Evolutionary conservation across 768 basidiomycete genomes (phyloP).

Genomic region (Panellus pusillus): DNA sequence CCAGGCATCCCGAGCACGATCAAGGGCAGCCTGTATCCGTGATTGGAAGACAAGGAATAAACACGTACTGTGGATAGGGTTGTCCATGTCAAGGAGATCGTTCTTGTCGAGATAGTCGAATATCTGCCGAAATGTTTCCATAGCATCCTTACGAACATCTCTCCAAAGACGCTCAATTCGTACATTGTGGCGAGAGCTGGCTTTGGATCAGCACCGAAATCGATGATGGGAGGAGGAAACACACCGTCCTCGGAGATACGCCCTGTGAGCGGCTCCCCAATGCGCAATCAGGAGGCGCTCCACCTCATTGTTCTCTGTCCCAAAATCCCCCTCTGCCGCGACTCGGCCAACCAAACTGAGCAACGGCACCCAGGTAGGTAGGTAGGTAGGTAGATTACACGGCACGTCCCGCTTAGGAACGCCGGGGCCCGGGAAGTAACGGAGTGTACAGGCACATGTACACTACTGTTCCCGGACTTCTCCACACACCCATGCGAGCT

Average conservation of each 20-base stretch:
- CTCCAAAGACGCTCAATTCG: conserved; percentile 27
- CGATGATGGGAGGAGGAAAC: too few relatives aligned
- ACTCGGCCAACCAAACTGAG: conserved; percentile 35
- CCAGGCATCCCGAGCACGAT: conserved; percentile 24
- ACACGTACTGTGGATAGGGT: conserved; percentile 16
- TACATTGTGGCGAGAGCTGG: too few relatives aligned
- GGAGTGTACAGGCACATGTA: too few relatives aligned
- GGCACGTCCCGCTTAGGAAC: too few relatives aligned
- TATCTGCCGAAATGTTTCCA: conserved; percentile 28
- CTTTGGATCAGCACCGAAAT: too few relatives aligned
- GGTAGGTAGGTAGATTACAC: too few relatives aligned
- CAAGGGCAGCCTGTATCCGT: conserved; percentile 27
- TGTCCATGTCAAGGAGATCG: conserved; percentile 25
- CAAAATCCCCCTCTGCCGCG: conserved; percentile 9
- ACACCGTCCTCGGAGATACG: conserved; percentile 2
- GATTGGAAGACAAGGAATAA: conserved; percentile 27
- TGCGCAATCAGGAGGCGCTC: conserved; percentile 5
- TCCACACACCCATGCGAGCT: too few relatives aligned
- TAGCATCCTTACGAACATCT: conserved; percentile 28
- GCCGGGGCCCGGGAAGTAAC: too few relatives aligned
- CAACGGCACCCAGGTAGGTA: not conserved
- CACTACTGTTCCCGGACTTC: too few relatives aligned
- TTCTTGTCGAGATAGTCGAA: conserved; percentile 28
- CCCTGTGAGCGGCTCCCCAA: conserved; percentile 17
- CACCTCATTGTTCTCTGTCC: conserved; percentile 5